phyloP scores from a whole-genome alignment of 2,329 filamentous ascomycete genomes.

The Arthrobotrys pseudoclavata region DNA sequence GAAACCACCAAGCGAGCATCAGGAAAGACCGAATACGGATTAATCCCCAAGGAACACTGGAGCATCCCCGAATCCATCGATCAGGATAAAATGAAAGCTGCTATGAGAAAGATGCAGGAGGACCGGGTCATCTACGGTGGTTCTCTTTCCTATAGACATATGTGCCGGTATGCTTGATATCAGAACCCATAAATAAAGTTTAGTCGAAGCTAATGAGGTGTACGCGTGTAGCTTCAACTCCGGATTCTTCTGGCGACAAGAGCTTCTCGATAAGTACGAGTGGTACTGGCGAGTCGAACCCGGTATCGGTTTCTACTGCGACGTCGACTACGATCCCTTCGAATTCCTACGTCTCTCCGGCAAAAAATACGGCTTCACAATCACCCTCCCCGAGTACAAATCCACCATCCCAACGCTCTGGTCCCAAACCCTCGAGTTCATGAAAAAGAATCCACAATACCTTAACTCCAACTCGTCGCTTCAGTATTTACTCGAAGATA shows the following conservation, averaged over 20 bases:
- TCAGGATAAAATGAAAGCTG: constrained; percentile 60
- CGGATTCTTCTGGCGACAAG: constrained; percentile 63
- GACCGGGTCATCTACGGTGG: constrained; percentile 63
- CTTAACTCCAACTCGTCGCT: constrained; percentile 62
- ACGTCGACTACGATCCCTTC: constrained; percentile 63
- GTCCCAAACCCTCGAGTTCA: constrained; percentile 62
- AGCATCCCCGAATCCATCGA: constrained; percentile 61
- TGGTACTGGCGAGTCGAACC: constrained; percentile 64
- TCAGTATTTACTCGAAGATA: constrained; percentile 61
- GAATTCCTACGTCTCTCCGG: constrained; percentile 62
- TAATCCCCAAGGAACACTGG: constrained; percentile 62
- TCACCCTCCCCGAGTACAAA: constrained; percentile 62
- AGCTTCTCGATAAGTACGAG: constrained; percentile 61
- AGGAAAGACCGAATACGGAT: constrained; percentile 62
- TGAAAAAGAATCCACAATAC: constrained; percentile 61
- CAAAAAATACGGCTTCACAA: constrained; percentile 63
- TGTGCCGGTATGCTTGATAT: constrained; percentile 55
- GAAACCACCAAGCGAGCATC: constrained; percentile 63
- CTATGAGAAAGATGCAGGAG: constrained; percentile 61
- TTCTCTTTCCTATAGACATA: constrained; percentile 62
- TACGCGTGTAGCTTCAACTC: constrained; percentile 62
- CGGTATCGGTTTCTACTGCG: constrained; percentile 63
- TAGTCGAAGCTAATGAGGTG: constrained; percentile 6
- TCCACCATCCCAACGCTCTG: constrained; percentile 63
- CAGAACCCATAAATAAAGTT: neutral